Base-by-base conservation (phyloP, 176 grass and related monocot species). In the Echinochloa phyllopogon region DNA sequence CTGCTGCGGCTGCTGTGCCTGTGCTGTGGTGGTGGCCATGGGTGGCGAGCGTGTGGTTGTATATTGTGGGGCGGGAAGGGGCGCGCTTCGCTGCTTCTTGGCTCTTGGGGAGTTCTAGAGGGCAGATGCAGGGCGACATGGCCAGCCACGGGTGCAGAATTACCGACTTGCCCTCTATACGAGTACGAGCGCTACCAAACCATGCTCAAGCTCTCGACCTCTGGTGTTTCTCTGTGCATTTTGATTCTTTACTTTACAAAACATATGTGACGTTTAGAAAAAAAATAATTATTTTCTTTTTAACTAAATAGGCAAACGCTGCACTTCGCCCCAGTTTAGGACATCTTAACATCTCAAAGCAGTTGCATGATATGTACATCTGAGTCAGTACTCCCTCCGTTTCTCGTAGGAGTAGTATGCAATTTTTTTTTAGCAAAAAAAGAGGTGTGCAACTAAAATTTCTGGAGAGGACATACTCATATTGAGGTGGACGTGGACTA, bases 61-160 rank as follows among this genome's bases (percentile, higher is more conserved):
- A 85, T 94, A 86, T 85, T 67, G 49, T 72, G 67, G 81, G 29
- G 82, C 65, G 74, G 60, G 80, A 83, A 56, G 84, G 87, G 78
- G 55, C 85, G 14, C 48, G 76, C 55, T 3, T 74, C 61, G 65
- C 37, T 27, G 66, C n/a, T 79, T 43, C 8, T 21, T 83, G 85
- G 66, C 92, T 51, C 92, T 94, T 94, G 82, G 82, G 11, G 78
- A 63, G 74, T 47, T 86, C 56, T 80, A 86, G 67, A 69, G 82
- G 92, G 74, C 85, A 88, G 78, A 76, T 47, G 87, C 58, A 1
- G 14, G 38, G n/a, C 47, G 75, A 38, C 24, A 49, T 76, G 64
- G 80, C 57, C 6, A 40, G 73, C 74, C 84, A 60, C 65, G 6
- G 21, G 21, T 50, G 1, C 9, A 55, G 18, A 86, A 47, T 82